Evolutionary conservation across 208 protist species (phyloP).

Genomic region (Leishmania turanica): DNA sequence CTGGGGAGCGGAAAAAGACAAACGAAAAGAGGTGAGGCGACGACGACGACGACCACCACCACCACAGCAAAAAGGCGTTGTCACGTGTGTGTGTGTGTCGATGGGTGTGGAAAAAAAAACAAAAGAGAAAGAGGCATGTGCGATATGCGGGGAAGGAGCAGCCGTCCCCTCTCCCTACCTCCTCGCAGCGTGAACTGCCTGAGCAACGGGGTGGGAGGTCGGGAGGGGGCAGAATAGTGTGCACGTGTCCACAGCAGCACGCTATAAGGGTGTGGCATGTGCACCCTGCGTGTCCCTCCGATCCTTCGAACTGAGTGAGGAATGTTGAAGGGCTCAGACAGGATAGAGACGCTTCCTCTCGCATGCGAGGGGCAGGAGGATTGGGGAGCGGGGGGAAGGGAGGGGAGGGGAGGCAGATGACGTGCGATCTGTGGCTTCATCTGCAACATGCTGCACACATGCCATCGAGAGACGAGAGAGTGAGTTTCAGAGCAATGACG

Average conservation of each 20-base stretch:
- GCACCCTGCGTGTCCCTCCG: neutral
- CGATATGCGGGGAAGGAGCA: neutral
- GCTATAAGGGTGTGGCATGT: neutral
- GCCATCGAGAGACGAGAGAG: neutral
- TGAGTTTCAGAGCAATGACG: neutral
- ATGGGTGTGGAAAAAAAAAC: neutral
- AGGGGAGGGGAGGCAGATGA: neutral
- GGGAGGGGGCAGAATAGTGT: neutral
- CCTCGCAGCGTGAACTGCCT: neutral
- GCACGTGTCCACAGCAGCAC: neutral
- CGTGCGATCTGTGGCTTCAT: neutral
- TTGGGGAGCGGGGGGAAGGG: neutral
- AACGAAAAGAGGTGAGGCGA: too few species aligned
- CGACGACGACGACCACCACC: neutral
- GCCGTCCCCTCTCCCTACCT: neutral
- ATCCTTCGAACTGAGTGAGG: neutral
- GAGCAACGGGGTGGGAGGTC: neutral
- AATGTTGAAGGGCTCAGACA: neutral
- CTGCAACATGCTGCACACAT: neutral
- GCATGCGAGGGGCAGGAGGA: neutral
- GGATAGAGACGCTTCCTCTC: neutral
- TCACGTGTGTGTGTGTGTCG: neutral
- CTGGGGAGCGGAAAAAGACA: neutral
- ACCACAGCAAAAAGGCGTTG: neutral
- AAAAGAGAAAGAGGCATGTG: neutral